These are phyloP conservation scores for Scheffersomyces amazonensis DNA, from an alignment of 805 yeast genomes.

Conservation along the genomic window DNA sequence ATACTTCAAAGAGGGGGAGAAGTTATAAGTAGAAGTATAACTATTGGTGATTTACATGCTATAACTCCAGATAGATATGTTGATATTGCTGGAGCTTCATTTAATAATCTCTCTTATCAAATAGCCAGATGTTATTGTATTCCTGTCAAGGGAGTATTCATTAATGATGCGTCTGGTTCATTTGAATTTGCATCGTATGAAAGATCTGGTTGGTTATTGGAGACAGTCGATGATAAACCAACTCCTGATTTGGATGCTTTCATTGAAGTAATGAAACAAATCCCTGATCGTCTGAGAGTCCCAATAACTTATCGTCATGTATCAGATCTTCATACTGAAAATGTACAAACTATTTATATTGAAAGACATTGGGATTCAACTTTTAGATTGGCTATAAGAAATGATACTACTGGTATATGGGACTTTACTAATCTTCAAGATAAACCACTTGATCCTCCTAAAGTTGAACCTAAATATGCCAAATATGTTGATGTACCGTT, in stretches of 20 bases:
- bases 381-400: constrained; percentile 64
- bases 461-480: constrained; percentile 58
- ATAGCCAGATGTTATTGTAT: constrained; percentile 81
- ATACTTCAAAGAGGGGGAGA: constrained; percentile 74
- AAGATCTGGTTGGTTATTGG: constrained; percentile 76
- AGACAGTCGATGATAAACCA: constrained; percentile 69
- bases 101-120: constrained; percentile 84
- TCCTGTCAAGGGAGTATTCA: constrained; percentile 81
- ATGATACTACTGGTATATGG: constrained; percentile 56
- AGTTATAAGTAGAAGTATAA: constrained; percentile 46
- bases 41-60: constrained; percentile 71
- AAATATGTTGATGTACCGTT: constrained; percentile 68
- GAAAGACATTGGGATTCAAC: constrained; percentile 85
- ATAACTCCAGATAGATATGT: constrained; percentile 83
- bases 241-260: constrained; percentile 75
- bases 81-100: constrained; percentile 82
- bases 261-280: constrained; percentile 69
- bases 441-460: constrained; percentile 57
- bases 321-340: constrained; percentile 74
- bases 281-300: constrained; percentile 76
- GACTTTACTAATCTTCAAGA: constrained; percentile 52
- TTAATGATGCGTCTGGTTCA: constrained; percentile 75
- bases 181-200: constrained; percentile 61
- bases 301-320: constrained; percentile 72
- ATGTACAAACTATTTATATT: constrained; percentile 61